Base-by-base conservation (phyloP, 2,329 filamentous ascomycete species). In the Aschersonia sp. region DNA sequence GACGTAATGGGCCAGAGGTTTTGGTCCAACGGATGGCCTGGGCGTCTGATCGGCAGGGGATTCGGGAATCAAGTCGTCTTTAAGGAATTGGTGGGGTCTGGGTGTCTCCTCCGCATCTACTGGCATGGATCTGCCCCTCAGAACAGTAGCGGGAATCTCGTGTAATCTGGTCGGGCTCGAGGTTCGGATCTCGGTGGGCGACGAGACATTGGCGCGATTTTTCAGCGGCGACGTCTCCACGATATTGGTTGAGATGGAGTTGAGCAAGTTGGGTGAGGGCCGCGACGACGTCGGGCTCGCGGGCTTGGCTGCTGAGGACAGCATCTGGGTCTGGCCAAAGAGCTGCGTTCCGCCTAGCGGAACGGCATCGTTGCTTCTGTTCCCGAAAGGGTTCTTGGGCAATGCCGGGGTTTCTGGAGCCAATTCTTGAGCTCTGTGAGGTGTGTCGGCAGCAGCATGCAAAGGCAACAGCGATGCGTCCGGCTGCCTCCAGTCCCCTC, bases 251-350 rank as follows among this genome's bases (percentile, higher is more conserved):
- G 73, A 74, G 4, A 71, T 68, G 1, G 64, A 61, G 45, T 72
- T 65, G 30, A 73, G 67, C 4, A 70, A 54, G 41, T 68, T 62
- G 0, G 75, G 75, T 1, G 76, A 79, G 0, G 76, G 76, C 9
- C 75, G 66, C 1, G 75, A 79, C 1, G 74, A 78, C 0, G 75
- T 78, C 22, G 76, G 76, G 49, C 74, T 79, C 43, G 62, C 65
- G 1, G 40, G 30, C 54, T 70, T 75, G 12, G 69, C 55, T 1
- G 67, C 73, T 1, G 75, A 77, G 2, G 76, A 77, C 32, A 62
- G 58, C 51, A 76, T 58, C 49, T 77, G 76, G 0, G 76, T 78
- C 52, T 72, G 69, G 1, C 64, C 67, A 52, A 79, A 79, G 7
- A 79, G 62, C 55, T 79, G 74, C 6, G 73, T 55, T 56, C 65